Base-by-base conservation (phyloP, 208 protist genomes). In the Acanthamoeba polyphaga region DNA sequence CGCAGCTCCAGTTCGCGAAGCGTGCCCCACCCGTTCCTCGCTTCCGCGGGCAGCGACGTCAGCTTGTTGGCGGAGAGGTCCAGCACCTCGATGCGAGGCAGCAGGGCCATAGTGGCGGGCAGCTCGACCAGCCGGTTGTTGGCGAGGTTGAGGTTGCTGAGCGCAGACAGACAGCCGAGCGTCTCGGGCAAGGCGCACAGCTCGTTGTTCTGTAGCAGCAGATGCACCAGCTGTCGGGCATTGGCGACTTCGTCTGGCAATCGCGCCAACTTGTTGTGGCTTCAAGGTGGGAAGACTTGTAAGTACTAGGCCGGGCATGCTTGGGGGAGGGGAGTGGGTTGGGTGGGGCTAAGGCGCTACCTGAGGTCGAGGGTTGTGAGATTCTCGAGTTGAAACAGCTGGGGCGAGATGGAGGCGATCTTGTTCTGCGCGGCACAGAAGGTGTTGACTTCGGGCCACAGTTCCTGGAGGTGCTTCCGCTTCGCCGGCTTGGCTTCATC, bases 401-500 rank as follows among this genome's bases (percentile, higher is more conserved):
- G 74, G 29, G 74, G 38, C 32, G 74, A 53, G 34, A 82, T 46
- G 27, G 38, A 46, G 17, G 1, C 15, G 38, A 82, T 82, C 29
- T 82, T 82, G 74, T 82, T 82, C 17, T 82, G 74, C 7, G 74
- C 74, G 38, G 74, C 74, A 27, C 74, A 53, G 74, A 82, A 82
- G 15, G 74, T 53, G 74, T 24, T 82, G 10, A 82, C 74, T 1
- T 46, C 38, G 38, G 74, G 38, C 74, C 74, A 82, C 15, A 82
- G 74, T 27, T 82, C 74, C 15, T 82, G 17, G 32, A 82, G 46
- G 13, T 82, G 66, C n/a, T n/a, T 24, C 66, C 19, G 32, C 24
- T 72, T 72, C 17, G 53, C 66, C 10, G 66, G 68, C 66, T 74
- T 34, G 66, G 22, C 6, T n/a, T n/a, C 66, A 13, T 38, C 29